Conservation (phyloP, 768 basidiomycete species). For the Rhodotorula babjevae region DNA sequence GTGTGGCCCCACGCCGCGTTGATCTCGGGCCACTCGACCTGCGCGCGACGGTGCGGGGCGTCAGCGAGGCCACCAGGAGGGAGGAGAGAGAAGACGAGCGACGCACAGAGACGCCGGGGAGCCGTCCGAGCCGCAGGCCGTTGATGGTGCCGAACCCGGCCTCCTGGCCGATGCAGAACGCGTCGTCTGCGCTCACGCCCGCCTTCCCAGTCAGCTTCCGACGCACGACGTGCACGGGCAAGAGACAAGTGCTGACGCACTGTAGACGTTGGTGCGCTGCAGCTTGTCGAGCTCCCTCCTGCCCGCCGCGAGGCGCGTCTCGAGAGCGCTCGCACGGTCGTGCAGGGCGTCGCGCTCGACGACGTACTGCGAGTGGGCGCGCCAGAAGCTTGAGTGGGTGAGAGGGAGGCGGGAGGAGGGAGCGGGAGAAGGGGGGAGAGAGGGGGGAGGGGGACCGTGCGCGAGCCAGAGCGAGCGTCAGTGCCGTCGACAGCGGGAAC, state of each 20-base stretch:
- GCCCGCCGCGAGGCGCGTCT: constrained; percentile 73
- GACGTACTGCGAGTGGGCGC: constrained; percentile 67
- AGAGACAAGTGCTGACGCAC: background rate
- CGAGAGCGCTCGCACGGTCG: constrained; percentile 64
- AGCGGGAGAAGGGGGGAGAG: background rate
- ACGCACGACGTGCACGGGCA: too few relatives aligned
- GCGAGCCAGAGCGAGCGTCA: background rate
- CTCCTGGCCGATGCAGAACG: constrained; percentile 91
- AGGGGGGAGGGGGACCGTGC: background rate
- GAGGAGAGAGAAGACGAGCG: background rate
- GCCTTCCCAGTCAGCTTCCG: background rate
- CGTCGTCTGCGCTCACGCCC: constrained; percentile 63
- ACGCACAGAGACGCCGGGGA: constrained; percentile 45
- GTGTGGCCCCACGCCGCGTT: constrained; percentile 99
- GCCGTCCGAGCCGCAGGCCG: constrained; percentile 81
- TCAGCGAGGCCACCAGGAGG: background rate
- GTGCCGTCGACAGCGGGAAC: too few relatives aligned
- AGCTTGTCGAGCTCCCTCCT: constrained; percentile 54
- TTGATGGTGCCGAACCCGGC: constrained; percentile 98
- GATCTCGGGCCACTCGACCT: constrained; percentile 98
- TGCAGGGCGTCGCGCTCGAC: constrained; percentile 62
- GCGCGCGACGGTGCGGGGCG: background rate
- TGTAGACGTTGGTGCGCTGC: constrained; percentile 88
- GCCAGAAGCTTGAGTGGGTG: constrained; percentile 64
- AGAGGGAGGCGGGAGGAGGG: too few relatives aligned